A percentile compares a stretch with the other conserved stretches of the same genome.
phyloP scores from a whole-genome alignment of 768 basidiomycete genomes.

The Kwoniella bestiolae region DNA sequence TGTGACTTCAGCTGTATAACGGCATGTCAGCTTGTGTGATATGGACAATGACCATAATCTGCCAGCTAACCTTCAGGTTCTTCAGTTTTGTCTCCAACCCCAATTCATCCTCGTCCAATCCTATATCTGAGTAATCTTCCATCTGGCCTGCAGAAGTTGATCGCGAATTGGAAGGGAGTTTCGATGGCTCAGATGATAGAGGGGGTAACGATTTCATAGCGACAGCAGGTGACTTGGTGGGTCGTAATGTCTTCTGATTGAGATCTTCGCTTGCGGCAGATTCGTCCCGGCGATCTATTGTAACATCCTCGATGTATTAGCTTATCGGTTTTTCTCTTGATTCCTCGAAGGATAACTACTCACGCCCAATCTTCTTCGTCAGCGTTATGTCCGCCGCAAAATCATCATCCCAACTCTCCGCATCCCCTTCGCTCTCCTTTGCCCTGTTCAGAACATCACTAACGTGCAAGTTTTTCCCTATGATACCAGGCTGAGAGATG shows the following conservation, averaged over 20 bases:
- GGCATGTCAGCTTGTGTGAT: not conserved
- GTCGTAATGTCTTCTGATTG: constrained; percentile 54
- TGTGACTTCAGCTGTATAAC: constrained; percentile 33
- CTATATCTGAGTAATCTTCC: constrained; percentile 91
- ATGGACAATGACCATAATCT: not conserved
- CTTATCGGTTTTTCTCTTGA: constrained; percentile 1
- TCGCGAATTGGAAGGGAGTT: too few species aligned
- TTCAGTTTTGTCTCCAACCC: constrained; percentile 76
- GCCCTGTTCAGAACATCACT: constrained; percentile 39
- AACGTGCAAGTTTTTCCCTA: constrained; percentile 64
- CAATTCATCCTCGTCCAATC: constrained; percentile 74
- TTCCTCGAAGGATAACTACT: constrained; percentile 1
- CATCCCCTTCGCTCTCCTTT: constrained; percentile 39
- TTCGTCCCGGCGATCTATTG: constrained; percentile 64
- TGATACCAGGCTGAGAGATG: constrained; percentile 26
- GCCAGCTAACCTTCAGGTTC: constrained; percentile 71
- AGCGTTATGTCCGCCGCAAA: constrained; percentile 92
- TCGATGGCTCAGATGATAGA: not conserved
- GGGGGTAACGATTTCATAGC: not conserved
- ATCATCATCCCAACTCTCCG: constrained; percentile 97
- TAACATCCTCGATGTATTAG: too few species aligned
- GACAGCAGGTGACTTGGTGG: constrained; percentile 36
- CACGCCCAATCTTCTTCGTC: constrained; percentile 81
- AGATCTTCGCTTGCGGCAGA: constrained; percentile 54
- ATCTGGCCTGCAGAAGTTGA: constrained; percentile 59